Evolutionary conservation across 345 rosid species (phyloP), one percentile per base, ranked within the genome.

Genomic region (Hibiscus syriacus): DNA sequence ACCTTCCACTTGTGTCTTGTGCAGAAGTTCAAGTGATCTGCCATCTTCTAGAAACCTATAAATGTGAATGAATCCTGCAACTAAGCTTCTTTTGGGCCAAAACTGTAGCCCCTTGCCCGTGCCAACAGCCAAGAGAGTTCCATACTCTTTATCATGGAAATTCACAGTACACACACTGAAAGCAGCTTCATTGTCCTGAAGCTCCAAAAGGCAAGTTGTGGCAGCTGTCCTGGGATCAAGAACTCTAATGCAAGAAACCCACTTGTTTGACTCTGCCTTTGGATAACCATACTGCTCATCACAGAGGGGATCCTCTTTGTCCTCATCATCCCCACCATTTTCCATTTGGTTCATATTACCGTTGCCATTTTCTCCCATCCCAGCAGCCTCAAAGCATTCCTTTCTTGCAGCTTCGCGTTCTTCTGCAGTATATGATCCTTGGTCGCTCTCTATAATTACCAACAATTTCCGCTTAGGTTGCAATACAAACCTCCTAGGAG

Each of bases 231-330:
- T 89, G 8, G 97, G 96, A 72, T 94, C 98, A 64, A 94, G 90
- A 70, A 94, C 84, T 82, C 99, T 84, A 64, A 94, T 94, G 86
- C 98, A 94, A 69, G 99, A 94, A 73, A 86, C 98, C 96, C 99
- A 94, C 78, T 83, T 88, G 13, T 84, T 95, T 3, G 98, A 83
- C 78, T 84, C 99, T 2, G 96, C 81, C 85, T 94, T 94, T 26
- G 99, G 99, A 72, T 92, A 94, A 74, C 99, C 99, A 68, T 82
- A 91, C 75, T 94, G 99, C 88, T 94, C 98, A 83, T 94, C 98
- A 41, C 89, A 86, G n/a, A 86, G 85, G 14, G 90, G 86, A 73
- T 94, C 97, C 53, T 89, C 92, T 74, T 83, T 91, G 41, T 88
- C 93, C 59, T 90, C 92, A 67, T 93, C 97, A 57, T 85, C 90